phyloP scores from a whole-genome alignment of 1,284 basidiomycete genomes.

The Apiotrichum laibachii region DNA sequence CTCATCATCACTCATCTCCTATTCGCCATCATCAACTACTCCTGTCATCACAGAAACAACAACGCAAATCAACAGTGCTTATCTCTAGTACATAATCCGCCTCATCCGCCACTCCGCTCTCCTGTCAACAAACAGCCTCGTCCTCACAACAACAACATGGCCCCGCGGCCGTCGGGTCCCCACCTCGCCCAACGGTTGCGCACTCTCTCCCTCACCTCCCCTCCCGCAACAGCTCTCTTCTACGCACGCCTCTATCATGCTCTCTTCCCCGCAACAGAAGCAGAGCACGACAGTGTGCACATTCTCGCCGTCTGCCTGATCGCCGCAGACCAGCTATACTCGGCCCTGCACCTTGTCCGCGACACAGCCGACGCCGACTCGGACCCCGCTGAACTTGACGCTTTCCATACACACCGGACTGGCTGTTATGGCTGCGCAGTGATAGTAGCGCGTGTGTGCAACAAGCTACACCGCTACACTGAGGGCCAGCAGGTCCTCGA shows the following conservation, averaged over 20 bases:
- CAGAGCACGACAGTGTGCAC: slow-evolving; percentile 77
- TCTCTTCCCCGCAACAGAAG: slow-evolving; percentile 35
- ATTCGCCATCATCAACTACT: neutral
- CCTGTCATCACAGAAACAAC: too few relatives aligned
- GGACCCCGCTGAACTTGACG: slow-evolving; percentile 46
- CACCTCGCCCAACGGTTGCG: slow-evolving; percentile 39
- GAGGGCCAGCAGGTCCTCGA: slow-evolving; percentile 47
- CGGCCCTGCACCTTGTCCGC: slow-evolving; percentile 69
- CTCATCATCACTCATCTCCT: neutral
- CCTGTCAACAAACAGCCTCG: too few relatives aligned
- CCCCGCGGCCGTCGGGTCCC: slow-evolving; percentile 28
- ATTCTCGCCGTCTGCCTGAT: slow-evolving; percentile 76
- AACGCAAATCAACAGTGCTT: too few relatives aligned
- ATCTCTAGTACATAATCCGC: too few relatives aligned
- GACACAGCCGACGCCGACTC: slow-evolving; percentile 49
- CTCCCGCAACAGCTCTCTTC: slow-evolving; percentile 39
- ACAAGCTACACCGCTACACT: slow-evolving; percentile 60
- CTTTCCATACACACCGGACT: slow-evolving; percentile 1
- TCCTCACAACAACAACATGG: slow-evolving; percentile 12
- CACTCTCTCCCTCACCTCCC: slow-evolving; percentile 32
- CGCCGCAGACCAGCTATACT: slow-evolving; percentile 68
- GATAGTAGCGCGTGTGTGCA: slow-evolving; percentile 73
- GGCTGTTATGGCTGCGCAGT: slow-evolving; percentile 71
- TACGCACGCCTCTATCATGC: slow-evolving; percentile 42
- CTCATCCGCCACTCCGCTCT: too few relatives aligned